Base-by-base conservation (phyloP, 768 basidiomycete genomes). In the Punctularia strigosozonata region DNA sequence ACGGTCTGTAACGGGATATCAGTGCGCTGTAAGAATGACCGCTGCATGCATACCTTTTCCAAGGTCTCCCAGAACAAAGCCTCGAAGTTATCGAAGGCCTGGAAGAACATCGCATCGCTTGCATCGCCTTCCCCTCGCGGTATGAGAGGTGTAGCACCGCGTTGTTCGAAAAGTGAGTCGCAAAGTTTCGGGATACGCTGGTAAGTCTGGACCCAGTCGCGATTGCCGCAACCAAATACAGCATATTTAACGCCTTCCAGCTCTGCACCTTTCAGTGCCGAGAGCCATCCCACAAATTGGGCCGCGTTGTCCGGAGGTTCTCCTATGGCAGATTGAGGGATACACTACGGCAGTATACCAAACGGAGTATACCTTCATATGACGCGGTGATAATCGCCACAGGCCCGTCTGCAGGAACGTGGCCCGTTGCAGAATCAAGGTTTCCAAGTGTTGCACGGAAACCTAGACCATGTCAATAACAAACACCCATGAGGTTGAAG, bases 221-320 rank as follows among this genome's bases (percentile, higher is more conserved):
- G 56, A 50, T 72, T 66, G 4, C 70, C 70, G 43, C 66, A 68
- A 2, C 69, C 70, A 38, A 72, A 71, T 15, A 72, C 65, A 2
- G 62, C 64, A 39, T 59, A 72, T 21, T 52, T 50, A 15, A 65
- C 57, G 32, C 56, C 52, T 3, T 43, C 45, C 35, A 65, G 46
- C 39, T 54, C 51, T 5, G 61, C 44, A 39, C 46, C 54, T 25
- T 52, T 53, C n/a, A n/a, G n/a, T n/a, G n/a, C n/a, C n/a, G n/a
- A n/a, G 17, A 72, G 39, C 58, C 63, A 64, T 38, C 65, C 60
- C 14, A 69, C 56, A 46, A 69, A 70, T 38, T 56, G 58, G 6
- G 59, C 57, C 2, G 68, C 69, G 43, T 72, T 69, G 50, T 70
- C 68, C 0, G 69, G 63, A 15, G 69, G 68, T 49, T 66, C 57